These are phyloP conservation scores for Funneliformis geosporum DNA, from an alignment of 192 early-diverging fungal genomes.

Conservation along the genomic window DNA sequence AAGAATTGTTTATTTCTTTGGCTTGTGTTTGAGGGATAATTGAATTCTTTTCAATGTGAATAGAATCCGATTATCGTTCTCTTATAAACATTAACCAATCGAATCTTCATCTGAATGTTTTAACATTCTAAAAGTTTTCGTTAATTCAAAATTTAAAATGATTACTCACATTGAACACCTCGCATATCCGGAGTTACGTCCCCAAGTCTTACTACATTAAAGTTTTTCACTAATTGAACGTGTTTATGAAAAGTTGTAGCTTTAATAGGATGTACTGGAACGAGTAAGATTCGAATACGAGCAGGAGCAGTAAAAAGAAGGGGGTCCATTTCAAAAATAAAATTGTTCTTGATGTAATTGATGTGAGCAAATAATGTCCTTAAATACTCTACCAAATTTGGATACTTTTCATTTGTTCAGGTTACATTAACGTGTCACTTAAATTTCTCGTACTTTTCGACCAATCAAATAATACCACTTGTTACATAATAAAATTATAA, in stretches of 20 bases:
- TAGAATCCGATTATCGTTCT: too few species aligned
- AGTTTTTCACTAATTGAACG: conserved; percentile 66
- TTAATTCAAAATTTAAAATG: not conserved
- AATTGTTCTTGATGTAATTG: not conserved
- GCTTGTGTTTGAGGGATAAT: not conserved
- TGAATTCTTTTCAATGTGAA: not conserved
- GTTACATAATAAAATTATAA: not conserved
- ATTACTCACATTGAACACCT: conserved; percentile 41
- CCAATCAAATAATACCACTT: not conserved
- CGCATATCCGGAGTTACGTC: conserved; percentile 70
- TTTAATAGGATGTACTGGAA: conserved; percentile 69
- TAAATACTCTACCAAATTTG: not conserved
- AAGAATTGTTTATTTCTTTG: not conserved
- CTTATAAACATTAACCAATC: not conserved
- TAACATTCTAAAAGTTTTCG: not conserved
- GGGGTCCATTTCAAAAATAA: conserved; percentile 39
- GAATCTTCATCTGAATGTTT: not conserved
- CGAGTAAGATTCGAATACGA: conserved; percentile 67
- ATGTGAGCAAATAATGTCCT: not conserved
- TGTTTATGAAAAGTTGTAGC: conserved; percentile 63
- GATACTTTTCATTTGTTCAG: not conserved
- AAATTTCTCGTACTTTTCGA: not conserved
- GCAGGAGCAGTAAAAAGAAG: conserved; percentile 53
- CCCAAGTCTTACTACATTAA: conserved; percentile 62
- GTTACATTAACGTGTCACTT: not conserved